These are phyloP conservation scores for Salix koriyanagi DNA, from an alignment of 345 rosid species.

Conservation along the genomic window DNA sequence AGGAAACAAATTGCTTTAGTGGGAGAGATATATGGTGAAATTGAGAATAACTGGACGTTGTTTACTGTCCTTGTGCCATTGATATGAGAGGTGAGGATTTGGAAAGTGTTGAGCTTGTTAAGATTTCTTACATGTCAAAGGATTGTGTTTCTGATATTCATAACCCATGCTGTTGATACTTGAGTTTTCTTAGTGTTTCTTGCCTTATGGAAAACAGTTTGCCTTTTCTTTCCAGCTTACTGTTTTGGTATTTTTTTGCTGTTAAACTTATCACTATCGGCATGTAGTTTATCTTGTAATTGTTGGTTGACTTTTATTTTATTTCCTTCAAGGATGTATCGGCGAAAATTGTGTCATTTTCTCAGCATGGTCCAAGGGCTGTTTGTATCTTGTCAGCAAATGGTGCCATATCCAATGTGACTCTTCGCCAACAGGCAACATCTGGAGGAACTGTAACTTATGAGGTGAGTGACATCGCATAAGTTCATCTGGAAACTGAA, in stretches of 20 bases:
- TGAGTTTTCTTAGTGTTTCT: background rate
- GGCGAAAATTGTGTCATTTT: slow-evolving; percentile 60
- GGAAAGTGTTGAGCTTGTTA: background rate
- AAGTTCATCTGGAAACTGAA: background rate
- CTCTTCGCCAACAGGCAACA: slow-evolving; percentile 61
- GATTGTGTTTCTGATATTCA: background rate
- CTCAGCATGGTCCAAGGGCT: slow-evolving; percentile 62
- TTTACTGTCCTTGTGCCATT: background rate
- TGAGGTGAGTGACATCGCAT: slow-evolving; percentile 46
- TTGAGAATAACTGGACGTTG: background rate
- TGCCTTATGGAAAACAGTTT: background rate
- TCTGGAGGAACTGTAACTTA: slow-evolving; percentile 78
- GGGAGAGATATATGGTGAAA: background rate
- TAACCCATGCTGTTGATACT: background rate
- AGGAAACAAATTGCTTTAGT: background rate
- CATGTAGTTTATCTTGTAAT: background rate
- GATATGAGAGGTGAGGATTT: background rate
- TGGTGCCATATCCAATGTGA: slow-evolving; percentile 76
- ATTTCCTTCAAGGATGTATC: slow-evolving; percentile 51
- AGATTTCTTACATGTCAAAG: background rate
- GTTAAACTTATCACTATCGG: background rate
- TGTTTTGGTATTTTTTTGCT: background rate
- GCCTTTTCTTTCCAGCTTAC: background rate
- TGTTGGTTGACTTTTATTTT: background rate
- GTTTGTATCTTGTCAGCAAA: slow-evolving; percentile 65